Percentiles rank a stretch among this genome's conserved stretches.
phyloP scores from a whole-genome alignment of 768 basidiomycete genomes.

The Hypholoma fasciculare region DNA sequence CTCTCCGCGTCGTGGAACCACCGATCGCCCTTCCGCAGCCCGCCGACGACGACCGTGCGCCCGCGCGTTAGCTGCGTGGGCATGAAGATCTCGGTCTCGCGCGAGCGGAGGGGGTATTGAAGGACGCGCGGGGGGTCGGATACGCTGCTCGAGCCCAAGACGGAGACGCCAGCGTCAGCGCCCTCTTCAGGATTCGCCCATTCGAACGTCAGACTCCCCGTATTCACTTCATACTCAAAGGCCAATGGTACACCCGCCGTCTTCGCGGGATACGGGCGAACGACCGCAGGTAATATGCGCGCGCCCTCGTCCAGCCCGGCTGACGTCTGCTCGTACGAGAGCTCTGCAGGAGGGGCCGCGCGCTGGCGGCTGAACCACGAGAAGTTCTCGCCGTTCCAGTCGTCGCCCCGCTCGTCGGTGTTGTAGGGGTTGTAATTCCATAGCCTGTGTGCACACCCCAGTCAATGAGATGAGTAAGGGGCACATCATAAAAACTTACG shows the following conservation, averaged over 20 bases:
- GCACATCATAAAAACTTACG: constrained; percentile 50
- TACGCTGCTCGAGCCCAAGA: constrained; percentile 14
- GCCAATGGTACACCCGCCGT: constrained; percentile 80
- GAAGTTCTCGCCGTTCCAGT: constrained; percentile 98
- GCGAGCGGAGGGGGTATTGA: constrained; percentile 35
- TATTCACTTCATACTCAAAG: constrained; percentile 78
- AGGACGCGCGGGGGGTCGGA: constrained; percentile 31
- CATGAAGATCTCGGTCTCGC: constrained; percentile 83
- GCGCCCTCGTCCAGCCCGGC: constrained; percentile 82
- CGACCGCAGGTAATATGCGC: constrained; percentile 73
- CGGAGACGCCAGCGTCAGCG: constrained; percentile 3
- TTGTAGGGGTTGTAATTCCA: constrained; percentile 97
- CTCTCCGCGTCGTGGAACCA: constrained; percentile 61
- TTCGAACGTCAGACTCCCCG: constrained; percentile 62
- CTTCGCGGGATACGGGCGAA: constrained; percentile 91
- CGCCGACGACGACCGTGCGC: constrained; percentile 57
- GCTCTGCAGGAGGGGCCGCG: constrained; percentile 52
- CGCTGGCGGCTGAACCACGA: constrained; percentile 83
- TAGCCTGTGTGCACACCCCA: constrained; percentile 45
- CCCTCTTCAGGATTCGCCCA: constrained; percentile 49
- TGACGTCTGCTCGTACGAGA: constrained; percentile 60
- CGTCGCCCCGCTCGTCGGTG: constrained; percentile 73
- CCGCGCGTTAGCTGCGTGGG: constrained; percentile 62
- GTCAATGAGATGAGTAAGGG: background rate
- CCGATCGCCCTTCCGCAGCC: constrained; percentile 49